Conservation (phyloP, 495 filamentous ascomycete species). For the Podospora appendiculata region DNA sequence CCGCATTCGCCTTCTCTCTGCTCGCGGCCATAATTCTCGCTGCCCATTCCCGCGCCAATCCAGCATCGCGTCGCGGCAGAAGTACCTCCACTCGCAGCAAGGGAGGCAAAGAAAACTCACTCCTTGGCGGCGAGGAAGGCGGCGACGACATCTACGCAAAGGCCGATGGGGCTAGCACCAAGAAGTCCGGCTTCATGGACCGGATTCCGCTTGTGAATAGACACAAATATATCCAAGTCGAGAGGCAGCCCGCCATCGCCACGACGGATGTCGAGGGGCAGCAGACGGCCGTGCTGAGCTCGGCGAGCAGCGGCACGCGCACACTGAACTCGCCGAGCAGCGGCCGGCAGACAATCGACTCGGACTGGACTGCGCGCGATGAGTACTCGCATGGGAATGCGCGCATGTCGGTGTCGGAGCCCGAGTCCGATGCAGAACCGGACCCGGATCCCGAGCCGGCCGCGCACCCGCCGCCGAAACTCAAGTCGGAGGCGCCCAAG, state of each 20-base stretch:
- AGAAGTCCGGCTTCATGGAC: not conserved
- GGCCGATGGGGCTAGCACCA: not conserved
- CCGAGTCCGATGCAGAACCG: too few species aligned
- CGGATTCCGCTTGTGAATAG: conserved; percentile 1
- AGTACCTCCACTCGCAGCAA: conserved; percentile 3
- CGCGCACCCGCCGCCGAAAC: too few species aligned
- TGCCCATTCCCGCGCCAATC: not conserved
- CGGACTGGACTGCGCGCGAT: conserved; percentile 17
- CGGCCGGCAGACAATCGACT: conserved; percentile 5
- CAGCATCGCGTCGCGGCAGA: not conserved
- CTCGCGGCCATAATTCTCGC: conserved; percentile 11
- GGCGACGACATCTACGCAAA: conserved; percentile 2
- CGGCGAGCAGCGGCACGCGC: not conserved
- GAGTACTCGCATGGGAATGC: conserved; percentile 8
- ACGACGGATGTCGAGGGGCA: conserved; percentile 1
- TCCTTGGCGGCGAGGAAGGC: not conserved
- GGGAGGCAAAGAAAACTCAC: conserved; percentile 6
- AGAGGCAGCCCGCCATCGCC: conserved; percentile 16
- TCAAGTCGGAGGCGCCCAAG: too few species aligned
- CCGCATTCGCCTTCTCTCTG: conserved; percentile 14
- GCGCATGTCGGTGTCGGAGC: too few species aligned
- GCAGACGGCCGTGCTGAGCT: not conserved
- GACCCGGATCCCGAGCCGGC: too few species aligned
- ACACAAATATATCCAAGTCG: conserved; percentile 29
- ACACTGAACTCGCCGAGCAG: not conserved